These are phyloP conservation scores for Camellia sinensis DNA, from an alignment of 148 eudicot species.

Conservation along the genomic window DNA sequence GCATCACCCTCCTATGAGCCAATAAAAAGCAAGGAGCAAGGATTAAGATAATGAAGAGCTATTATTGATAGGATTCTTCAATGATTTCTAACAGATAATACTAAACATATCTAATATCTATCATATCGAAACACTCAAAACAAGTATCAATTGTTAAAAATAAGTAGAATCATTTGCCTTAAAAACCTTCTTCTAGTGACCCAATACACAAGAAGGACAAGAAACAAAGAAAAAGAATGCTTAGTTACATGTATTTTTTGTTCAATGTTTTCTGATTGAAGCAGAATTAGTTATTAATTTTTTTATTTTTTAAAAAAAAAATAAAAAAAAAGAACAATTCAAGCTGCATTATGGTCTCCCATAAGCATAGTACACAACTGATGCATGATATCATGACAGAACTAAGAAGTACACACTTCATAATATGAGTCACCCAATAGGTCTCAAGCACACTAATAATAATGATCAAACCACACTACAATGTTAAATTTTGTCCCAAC, in stretches of 20 bases:
- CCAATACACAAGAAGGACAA: neutral
- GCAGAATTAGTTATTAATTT: neutral
- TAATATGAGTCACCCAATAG: neutral
- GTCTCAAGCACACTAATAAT: neutral
- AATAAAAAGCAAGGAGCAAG: neutral
- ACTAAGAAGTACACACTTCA: neutral
- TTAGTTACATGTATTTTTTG: neutral
- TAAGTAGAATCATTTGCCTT: neutral
- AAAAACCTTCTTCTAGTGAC: neutral
- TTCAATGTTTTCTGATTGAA: neutral
- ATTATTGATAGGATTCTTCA: neutral
- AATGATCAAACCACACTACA: neutral
- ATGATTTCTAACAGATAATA: neutral
- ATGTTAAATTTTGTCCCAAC: too few relatives aligned
- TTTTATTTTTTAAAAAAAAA: too few relatives aligned
- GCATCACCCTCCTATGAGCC: constrained; percentile 25
- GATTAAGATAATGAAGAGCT: neutral
- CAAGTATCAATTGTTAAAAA: too few relatives aligned
- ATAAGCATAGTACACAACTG: too few relatives aligned
- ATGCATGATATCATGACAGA: too few relatives aligned
- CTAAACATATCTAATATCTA: too few relatives aligned
- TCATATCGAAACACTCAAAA: neutral
- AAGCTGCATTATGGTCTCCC: too few relatives aligned
- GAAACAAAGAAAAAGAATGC: neutral
- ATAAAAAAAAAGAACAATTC: neutral